Evolutionary conservation across 345 rosid species (phyloP), one percentile per base, ranked within the genome.

Genomic region (Salix arbutifolia): DNA sequence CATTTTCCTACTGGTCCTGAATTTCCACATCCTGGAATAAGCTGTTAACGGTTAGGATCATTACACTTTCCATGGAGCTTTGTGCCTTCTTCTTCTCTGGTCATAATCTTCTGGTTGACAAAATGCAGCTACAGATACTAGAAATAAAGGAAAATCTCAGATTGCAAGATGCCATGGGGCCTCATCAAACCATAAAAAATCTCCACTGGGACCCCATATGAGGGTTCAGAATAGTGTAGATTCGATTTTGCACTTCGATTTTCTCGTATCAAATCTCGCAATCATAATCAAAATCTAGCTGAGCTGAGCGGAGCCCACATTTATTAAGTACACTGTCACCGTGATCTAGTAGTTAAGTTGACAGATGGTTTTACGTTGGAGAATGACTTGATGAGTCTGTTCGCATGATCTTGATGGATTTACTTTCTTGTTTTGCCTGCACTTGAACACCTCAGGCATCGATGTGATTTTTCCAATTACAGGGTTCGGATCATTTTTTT

Each of bases 261-360:
- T 10, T 17, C 6, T 19, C 56, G 1, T 18, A 18, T 61, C 76
- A 4, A 50, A 9, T 56, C 62, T 46, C n/a, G 0, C 46, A 6
- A 8, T 38, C 48, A 1, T 18, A 11, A 44, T 38, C 60, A 81
- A 38, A 70, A 46, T 70, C 52, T 21, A 74, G 76, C 31, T 14
- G 44, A 70, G 78, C 67, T 69, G 81, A 53, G 78, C 67, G 65
- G 81, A 53, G 25, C 18, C 72, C 12, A 16, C 28, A 16, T 48
- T 18, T 11, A 40, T 23, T n/a, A 68, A 18, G 44, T 33, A 16
- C 65, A 44, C 0, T 38, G 40, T 71, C 46, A 18, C 10, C 26
- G 50, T 1, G 28, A 56, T 56, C 26, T 0, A 21, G 65, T 38
- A 12, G 77, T 48, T 61, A 18, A 30, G 44, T 5, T 42, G 69